These are phyloP conservation scores for Cryptococcus neoformans DNA, from an alignment of 1,284 basidiomycete species.

Conservation along the genomic window DNA sequence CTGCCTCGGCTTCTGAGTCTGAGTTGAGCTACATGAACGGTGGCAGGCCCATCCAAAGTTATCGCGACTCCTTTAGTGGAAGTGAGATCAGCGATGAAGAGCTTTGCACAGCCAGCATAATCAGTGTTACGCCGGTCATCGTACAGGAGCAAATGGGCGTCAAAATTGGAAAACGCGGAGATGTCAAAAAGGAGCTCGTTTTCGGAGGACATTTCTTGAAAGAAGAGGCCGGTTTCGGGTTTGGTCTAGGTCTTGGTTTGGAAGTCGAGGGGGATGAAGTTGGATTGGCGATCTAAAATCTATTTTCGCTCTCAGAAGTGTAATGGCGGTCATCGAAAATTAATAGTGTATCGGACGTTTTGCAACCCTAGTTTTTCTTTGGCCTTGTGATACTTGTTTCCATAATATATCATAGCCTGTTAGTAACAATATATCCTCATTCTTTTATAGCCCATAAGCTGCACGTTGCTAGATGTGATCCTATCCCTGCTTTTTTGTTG, in stretches of 20 bases:
- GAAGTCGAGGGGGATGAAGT: slow-evolving; percentile 12
- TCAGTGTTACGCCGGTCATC: slow-evolving; percentile 28
- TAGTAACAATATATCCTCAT: too few species aligned
- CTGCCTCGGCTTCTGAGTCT: not conserved
- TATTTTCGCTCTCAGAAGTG: too few species aligned
- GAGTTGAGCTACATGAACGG: not conserved
- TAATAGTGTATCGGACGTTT: too few species aligned
- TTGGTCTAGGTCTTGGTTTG: slow-evolving; percentile 10
- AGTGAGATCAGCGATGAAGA: slow-evolving; percentile 36
- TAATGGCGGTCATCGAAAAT: too few species aligned
- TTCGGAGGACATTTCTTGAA: slow-evolving; percentile 10
- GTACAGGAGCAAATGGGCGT: slow-evolving; percentile 4
- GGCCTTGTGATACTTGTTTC: too few species aligned
- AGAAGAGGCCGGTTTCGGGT: slow-evolving; percentile 6
- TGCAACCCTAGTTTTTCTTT: too few species aligned
- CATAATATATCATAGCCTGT: too few species aligned
- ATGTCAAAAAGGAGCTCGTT: slow-evolving; percentile 10
- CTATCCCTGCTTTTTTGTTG: too few species aligned
- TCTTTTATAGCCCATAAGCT: too few species aligned
- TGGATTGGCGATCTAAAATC: slow-evolving; percentile 16
- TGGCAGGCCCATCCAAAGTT: not conserved
- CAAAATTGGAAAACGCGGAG: slow-evolving; percentile 3
- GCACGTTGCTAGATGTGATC: too few species aligned
- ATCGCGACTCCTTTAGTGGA: slow-evolving; percentile 24
- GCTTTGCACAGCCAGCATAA: slow-evolving; percentile 38